Evolutionary conservation across 108 stramenopile species (phyloP).

Genomic region (Halocafeteria seosinensis): DNA sequence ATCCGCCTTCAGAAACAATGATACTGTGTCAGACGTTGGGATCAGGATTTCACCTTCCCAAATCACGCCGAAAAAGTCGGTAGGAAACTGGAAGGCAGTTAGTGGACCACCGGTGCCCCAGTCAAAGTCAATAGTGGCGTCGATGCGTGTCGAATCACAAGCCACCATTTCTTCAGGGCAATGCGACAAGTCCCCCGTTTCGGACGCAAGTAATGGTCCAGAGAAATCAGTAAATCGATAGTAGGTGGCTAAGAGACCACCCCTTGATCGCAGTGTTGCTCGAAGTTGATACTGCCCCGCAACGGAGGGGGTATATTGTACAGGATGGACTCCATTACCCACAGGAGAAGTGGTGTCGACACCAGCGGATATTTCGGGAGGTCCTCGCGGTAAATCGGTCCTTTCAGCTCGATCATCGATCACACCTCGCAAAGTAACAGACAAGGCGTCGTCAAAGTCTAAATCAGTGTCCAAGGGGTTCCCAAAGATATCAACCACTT

Average conservation of each 20-base stretch:
- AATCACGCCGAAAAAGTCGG: slow-evolving; percentile 47
- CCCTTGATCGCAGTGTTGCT: slow-evolving; percentile 30
- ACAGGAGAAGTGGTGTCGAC: too few relatives aligned
- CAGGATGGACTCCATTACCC: slow-evolving; percentile 42
- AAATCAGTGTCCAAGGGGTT: too few relatives aligned
- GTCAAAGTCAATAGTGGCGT: slow-evolving; percentile 33
- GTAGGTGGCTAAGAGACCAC: slow-evolving; percentile 54
- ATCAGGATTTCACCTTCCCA: slow-evolving; percentile 43
- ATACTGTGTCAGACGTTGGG: slow-evolving; percentile 24
- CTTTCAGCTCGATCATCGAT: too few relatives aligned
- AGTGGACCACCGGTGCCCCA: slow-evolving; percentile 47
- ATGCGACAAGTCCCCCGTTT: slow-evolving; percentile 5
- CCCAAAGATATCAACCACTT: slow-evolving; percentile 48
- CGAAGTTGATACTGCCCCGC: slow-evolving; percentile 42
- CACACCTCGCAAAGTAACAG: too few relatives aligned
- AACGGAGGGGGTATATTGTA: slow-evolving; percentile 33
- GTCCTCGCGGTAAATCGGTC: too few relatives aligned
- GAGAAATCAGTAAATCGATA: slow-evolving; percentile 43
- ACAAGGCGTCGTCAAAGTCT: too few relatives aligned
- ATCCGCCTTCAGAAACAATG: slow-evolving; percentile 28
- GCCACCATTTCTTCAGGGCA: slow-evolving; percentile 13
- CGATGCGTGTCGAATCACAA: slow-evolving; percentile 51
- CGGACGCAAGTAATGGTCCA: slow-evolving; percentile 39
- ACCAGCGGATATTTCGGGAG: too few relatives aligned
- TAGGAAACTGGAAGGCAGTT: slow-evolving; percentile 31